Evolutionary conservation across 139 green algal species (phyloP).

Genomic region (Bryopsis sp.): DNA sequence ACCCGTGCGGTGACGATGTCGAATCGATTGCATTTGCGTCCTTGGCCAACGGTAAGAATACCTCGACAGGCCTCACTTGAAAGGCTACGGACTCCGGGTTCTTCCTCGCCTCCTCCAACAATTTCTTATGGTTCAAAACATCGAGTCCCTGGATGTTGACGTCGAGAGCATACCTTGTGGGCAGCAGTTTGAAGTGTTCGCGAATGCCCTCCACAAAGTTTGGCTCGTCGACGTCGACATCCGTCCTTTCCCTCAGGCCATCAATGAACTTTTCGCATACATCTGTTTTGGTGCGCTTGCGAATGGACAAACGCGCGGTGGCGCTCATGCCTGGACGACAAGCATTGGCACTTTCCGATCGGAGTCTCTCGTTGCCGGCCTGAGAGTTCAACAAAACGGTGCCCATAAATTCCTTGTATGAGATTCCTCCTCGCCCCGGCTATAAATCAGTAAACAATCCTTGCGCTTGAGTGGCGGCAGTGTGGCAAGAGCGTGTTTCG

Average conservation of each 20-base stretch:
- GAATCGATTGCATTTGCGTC: constrained; percentile 18
- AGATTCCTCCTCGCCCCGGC: no score
- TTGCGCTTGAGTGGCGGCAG: no score
- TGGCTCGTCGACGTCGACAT: constrained; percentile 51
- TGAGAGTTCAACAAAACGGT: no score
- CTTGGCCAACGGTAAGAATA: constrained; percentile 29
- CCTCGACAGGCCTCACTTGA: constrained; percentile 74
- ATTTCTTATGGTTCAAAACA: constrained; percentile 83
- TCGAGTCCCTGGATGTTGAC: constrained; percentile 82
- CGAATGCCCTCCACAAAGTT: constrained; percentile 53
- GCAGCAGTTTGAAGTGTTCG: constrained; percentile 72
- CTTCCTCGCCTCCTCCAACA: constrained; percentile 73
- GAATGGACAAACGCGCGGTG: no score
- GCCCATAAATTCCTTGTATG: no score
- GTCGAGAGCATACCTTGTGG: constrained; percentile 80
- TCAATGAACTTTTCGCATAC: constrained; percentile 57
- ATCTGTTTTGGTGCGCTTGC: constrained; percentile 41
- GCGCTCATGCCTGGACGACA: no score
- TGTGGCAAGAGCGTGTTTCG: no score
- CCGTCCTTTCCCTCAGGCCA: constrained; percentile 39
- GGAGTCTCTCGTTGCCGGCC: no score
- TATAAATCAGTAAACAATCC: no score
- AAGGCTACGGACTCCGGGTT: constrained; percentile 75
- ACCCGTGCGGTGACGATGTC: constrained; percentile 24
- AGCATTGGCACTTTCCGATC: no score